A percentile compares a stretch with the other conserved stretches of the same genome.
Evolutionary conservation across 78 protist genomes (phyloP).

Genomic region (Polysphondylium violaceum): DNA sequence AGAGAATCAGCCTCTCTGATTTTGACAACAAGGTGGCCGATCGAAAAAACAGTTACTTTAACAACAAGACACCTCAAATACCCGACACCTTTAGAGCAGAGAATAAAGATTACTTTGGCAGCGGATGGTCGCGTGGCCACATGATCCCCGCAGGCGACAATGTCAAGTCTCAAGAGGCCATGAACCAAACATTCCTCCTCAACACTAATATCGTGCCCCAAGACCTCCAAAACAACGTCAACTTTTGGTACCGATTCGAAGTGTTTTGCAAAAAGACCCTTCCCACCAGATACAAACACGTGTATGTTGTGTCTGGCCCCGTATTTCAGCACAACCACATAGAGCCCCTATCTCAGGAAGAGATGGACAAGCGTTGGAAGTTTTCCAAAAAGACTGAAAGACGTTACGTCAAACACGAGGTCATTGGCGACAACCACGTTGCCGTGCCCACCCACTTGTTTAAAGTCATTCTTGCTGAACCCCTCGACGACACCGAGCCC

Average conservation of each 20-base stretch:
- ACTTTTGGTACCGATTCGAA: slow-evolving; percentile 70
- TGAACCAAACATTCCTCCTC: slow-evolving; percentile 58
- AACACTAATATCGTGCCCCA: slow-evolving; percentile 71
- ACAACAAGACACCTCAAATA: background rate
- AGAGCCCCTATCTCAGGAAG: background rate
- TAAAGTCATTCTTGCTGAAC: slow-evolving; percentile 51
- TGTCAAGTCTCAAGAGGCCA: slow-evolving; percentile 20
- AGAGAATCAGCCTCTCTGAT: background rate
- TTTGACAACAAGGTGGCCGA: slow-evolving; percentile 2
- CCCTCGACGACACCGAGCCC: background rate
- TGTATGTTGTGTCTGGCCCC: slow-evolving; percentile 55
- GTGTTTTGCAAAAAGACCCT: slow-evolving; percentile 21
- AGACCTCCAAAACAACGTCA: slow-evolving; percentile 30
- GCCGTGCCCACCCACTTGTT: slow-evolving; percentile 66
- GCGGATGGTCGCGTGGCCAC: slow-evolving; percentile 60
- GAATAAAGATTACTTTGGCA: slow-evolving; percentile 57
- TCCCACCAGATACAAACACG: background rate
- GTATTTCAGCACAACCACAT: slow-evolving; percentile 14
- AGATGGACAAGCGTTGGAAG: background rate
- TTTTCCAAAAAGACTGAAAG: slow-evolving; percentile 14
- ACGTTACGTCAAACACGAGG: slow-evolving; percentile 44
- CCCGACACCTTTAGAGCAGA: slow-evolving; percentile 7
- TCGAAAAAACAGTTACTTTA: slow-evolving; percentile 29
- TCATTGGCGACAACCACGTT: slow-evolving; percentile 64
- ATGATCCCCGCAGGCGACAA: slow-evolving; percentile 62